These are phyloP conservation scores for Morella rubra DNA, from an alignment of 306 rosid species.

Conservation along the genomic window DNA sequence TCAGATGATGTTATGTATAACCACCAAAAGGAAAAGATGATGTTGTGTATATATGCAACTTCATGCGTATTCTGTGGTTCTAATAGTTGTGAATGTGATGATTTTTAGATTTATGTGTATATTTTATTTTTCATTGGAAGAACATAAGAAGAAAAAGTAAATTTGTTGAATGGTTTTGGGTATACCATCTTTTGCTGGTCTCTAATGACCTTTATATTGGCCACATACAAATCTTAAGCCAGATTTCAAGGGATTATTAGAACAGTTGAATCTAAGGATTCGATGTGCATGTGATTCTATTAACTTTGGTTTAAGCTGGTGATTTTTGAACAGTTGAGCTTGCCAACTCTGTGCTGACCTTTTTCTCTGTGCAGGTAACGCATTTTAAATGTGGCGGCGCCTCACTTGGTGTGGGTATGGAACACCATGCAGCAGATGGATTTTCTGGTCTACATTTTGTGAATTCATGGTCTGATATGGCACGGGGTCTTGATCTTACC, in stretches of 20 bases:
- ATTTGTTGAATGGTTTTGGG: too few relatives aligned
- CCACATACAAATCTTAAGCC: background rate
- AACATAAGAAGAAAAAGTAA: too few relatives aligned
- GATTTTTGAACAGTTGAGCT: background rate
- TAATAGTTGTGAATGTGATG: too few relatives aligned
- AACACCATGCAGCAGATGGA: conserved; percentile 86
- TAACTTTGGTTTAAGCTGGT: background rate
- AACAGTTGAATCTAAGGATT: background rate
- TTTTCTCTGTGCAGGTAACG: conserved; percentile 53
- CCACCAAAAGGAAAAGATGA: too few relatives aligned
- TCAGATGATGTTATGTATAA: too few relatives aligned
- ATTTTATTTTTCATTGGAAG: too few relatives aligned
- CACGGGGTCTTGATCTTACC: conserved; percentile 71
- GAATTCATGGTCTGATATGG: conserved; percentile 89
- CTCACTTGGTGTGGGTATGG: conserved; percentile 90
- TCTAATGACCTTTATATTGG: background rate
- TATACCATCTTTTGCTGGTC: background rate
- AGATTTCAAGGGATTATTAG: background rate
- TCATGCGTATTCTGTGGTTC: too few relatives aligned
- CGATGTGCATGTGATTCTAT: background rate
- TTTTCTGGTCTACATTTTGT: conserved; percentile 84
- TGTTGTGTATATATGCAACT: too few relatives aligned
- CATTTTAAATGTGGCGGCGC: conserved; percentile 91
- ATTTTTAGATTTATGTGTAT: too few relatives aligned
- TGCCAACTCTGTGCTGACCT: background rate